Evolutionary conservation across 208 protist genomes (phyloP), one percentile per base, ranked within the genome.

Genomic region (Leptomonas pyrrhocoris): DNA sequence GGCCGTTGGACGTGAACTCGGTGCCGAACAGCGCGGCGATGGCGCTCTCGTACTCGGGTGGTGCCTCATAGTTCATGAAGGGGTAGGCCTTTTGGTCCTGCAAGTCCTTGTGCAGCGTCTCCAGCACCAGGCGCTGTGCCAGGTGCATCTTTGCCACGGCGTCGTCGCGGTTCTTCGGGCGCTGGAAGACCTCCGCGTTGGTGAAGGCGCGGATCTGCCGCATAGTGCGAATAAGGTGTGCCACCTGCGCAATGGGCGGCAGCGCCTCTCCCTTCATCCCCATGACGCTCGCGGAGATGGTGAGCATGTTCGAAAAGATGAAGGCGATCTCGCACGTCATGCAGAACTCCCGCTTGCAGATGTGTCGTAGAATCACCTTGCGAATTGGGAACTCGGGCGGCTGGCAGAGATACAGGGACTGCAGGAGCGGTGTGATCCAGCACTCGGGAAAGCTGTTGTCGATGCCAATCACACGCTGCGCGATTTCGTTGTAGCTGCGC

Each of bases 381-480:
- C 92, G 86, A 42, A 96, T 80, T 30, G 92, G 89, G 61, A 84
- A 96, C 65, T 93, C 81, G 0, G 86, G 89, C 9, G 89, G 80
- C 68, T 94, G 88, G 70, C 89, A 94, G 31, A 94, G 79, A 73
- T 94, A 96, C 1, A 96, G 77, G 16, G 81, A 93, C 74, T 96
- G 92, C 49, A 96, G 68, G 19, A 94, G 74, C 15, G 89, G 67
- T 11, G 83, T 94, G 30, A 96, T 81, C 89, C 92, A 96, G 70
- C 83, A 96, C 80, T 96, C 92, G 27, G 89, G 89, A 59, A 92
- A 93, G 74, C 88, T 94, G 74, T 96, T 96, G 70, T 96, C 92
- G 2, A 94, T 68, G 23, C 92, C 92, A 31, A 94, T 77, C 27
- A 93, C 80, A 16, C 90, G 80, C 45, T 90, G 80, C 31, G 92